Base-by-base conservation (phyloP, 2,329 filamentous ascomycete genomes). In the Ploettnerulaceae sp. region DNA sequence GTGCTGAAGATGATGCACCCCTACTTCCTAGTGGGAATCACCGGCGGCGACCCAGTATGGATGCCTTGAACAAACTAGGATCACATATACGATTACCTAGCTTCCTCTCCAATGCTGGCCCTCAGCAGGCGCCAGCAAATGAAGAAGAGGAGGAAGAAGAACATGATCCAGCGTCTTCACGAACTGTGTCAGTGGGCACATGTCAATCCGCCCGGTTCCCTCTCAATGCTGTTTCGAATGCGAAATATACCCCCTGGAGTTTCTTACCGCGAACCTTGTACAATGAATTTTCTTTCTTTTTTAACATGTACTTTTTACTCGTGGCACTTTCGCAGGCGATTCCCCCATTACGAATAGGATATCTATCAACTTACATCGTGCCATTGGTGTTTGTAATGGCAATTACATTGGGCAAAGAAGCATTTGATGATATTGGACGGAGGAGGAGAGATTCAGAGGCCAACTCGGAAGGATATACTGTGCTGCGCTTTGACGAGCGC, bases 241-340 rank as follows among this genome's bases (percentile, higher is more conserved):
- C 93, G 45, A 98, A 97, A 74, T 98, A 98, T 67, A 97, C 91
- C 22, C 82, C 90, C 1, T 84, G 90, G 72, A 95, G 86, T 42
- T 98, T 98, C 67, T 76, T 98, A 11, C 94, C 94, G 2, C 76
- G 91, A 42, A 98, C 93, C 0, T 73, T 98, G 17, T 98, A 96
- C 69, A 97, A 97, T 69, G 93, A 98, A 64, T 98, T 98, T 66
- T 96, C 91, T 49, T 98, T 97, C 72, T 98, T 98, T 70, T 95
- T 98, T 75, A 98, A 98, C 75, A 88, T 97, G 74, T 98, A 98
- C 66, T 98, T 98, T 66, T 74, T 98, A 46, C 81, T 97, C 20
- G 93, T 98, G 39, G 94, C 93, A 5, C 69, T 97, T 39, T 97
- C 91, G 28, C 93, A 98, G 68, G 83, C 89, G 33, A 90, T 98